Base-by-base conservation (phyloP, 192 early-diverging fungal species). In the Backusella liffmaniae region DNA sequence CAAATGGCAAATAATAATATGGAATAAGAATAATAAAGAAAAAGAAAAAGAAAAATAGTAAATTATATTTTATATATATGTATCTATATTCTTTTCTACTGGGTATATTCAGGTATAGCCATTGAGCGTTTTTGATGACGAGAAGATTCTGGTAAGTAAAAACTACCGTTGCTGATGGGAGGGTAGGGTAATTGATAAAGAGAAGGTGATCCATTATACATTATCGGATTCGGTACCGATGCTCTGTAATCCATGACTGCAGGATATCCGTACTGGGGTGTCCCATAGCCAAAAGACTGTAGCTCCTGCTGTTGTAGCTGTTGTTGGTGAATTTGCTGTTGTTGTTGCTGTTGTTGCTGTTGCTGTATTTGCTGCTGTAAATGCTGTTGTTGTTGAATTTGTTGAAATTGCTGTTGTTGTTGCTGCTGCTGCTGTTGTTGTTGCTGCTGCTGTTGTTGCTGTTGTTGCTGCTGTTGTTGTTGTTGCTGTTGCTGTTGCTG, bases 21-120 rank as follows among this genome's bases (percentile, higher is more conserved):
- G 21, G 18, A 9, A 56, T 56, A 21, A 56, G 26, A 56, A 18
- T 56, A 56, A 56, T 56, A 56, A 53, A 8, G 10, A 56, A 21
- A 18, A 51, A 56, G 0, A 26, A 62, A 23, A 62, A 62, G 32
- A 9, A 62, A 59, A 26, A 29, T 29, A 29, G 10, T 23, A 62
- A 53, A 10, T n/a, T 18, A 21, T n/a, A n/a, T 53, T n/a, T 53
- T 53, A 53, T 53, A 51, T 51, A 51, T 37, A 39, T 39, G 1
- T 49, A 49, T 49, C 5, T 21, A n/a, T 49, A n/a, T 49, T 49
- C 18, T 49, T 49, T n/a, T 62, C 56, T 62, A 62, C 56, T 62
- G 56, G 56, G 56, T 62, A 62, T 62, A 62, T 29, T 62, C 56
- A 62, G 56, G 56, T 62, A 29, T 62, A 62, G 26, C 56, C 56